Conservation (phyloP, 345 rosid genomes). For the Lepidium aucheri region DNA sequence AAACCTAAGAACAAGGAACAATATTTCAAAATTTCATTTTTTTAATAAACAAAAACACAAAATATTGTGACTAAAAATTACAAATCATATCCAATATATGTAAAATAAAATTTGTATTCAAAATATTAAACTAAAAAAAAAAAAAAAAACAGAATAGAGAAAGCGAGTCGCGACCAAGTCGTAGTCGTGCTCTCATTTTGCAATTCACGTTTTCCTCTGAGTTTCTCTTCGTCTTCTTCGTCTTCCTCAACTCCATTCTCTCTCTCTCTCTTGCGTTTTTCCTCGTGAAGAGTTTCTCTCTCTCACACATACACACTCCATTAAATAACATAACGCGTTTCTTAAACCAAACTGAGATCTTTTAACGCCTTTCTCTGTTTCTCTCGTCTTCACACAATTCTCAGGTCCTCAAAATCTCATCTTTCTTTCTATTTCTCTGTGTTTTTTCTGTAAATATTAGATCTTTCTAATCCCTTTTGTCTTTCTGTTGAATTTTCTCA, state of each 20-base stretch:
- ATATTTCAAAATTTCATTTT: too few species aligned
- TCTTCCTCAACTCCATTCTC: neutral
- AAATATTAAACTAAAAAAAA: neutral
- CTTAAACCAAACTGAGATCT: neutral
- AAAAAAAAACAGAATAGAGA: neutral
- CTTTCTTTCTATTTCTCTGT: neutral
- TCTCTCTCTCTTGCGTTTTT: slow-evolving; percentile 5
- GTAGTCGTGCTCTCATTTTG: slow-evolving; percentile 21
- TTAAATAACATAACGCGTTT: slow-evolving; percentile 3
- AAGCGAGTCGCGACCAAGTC: slow-evolving; percentile 23
- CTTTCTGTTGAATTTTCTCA: neutral
- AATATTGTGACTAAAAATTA: too few species aligned
- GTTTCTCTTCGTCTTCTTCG: neutral
- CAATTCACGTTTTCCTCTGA: slow-evolving; percentile 26
- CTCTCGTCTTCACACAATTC: slow-evolving; percentile 16
- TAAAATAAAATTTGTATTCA: too few species aligned
- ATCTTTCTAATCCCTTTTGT: neutral
- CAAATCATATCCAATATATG: too few species aligned
- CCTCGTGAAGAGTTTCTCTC: slow-evolving; percentile 11
- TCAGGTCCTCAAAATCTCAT: slow-evolving; percentile 7
- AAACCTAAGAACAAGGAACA: too few species aligned
- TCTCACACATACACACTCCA: slow-evolving; percentile 4
- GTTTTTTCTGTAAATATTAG: neutral
- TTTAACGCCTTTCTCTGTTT: slow-evolving; percentile 18
- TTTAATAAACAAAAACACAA: too few species aligned